Evolutionary conservation across 495 filamentous ascomycete genomes (phyloP), one percentile per base, ranked within the genome.

Genomic region (Penicillium cataractarum): DNA sequence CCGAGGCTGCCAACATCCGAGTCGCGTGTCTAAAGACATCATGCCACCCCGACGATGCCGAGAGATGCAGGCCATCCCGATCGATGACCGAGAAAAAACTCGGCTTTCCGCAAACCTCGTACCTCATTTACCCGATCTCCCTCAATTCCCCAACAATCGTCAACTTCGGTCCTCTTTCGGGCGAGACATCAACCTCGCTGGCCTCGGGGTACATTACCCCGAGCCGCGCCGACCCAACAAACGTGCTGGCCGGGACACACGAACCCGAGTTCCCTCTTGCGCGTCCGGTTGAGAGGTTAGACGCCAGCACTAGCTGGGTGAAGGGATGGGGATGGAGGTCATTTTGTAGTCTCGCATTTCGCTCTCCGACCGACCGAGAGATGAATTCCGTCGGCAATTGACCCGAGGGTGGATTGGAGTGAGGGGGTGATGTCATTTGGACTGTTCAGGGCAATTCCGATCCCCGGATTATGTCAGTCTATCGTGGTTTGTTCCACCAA

Each of bases 361-460:
- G n/a, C 7, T 49, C 33, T 13, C 21, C 55, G 6, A 56, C 13
- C 27, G 21, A 33, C 17, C 40, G 19, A 22, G 33, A 39, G 48
- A 37, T 44, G 55, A 65, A 66, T 69, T 61, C 65, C 63, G 63
- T 66, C 69, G 69, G 69, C 58, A 60, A 66, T 64, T 71, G 69
- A 64, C 46, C 46, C 22, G 19, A 51, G 51, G n/a, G 22, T 19
- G 26, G 3, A 13, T 15, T 33, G 5, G 21, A 31, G 2, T 1
- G 27, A 26, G 21, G 21, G 19, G 24, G 50, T 70, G 70, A 70
- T 39, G 57, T 72, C 67, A 72, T 63, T 19, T 9, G 4, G 12
- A 51, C 53, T 55, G 51, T 55, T 19, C 12, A 15, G 24, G 58
- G 56, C 58, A 64, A 60, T 58, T 62, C 24, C 44, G 29, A 56